Percentiles rank a stretch among this genome's conserved stretches.
Conservation (phyloP, 139 green algal species). For the Auxenochlorella pyrenoidosa region DNA sequence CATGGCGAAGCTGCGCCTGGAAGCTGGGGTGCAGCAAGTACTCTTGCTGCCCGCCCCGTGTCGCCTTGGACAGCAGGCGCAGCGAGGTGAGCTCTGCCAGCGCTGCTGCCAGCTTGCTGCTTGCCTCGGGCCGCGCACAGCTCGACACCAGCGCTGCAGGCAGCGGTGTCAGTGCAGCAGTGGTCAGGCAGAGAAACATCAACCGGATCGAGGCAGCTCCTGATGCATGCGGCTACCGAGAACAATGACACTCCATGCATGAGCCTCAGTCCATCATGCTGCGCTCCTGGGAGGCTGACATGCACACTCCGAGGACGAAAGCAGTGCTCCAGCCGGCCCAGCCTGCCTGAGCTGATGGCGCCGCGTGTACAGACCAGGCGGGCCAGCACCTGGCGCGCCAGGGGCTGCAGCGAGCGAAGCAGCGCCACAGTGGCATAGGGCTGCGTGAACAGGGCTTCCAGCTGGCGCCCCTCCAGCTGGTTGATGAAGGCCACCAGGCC, state of each 20-base stretch:
- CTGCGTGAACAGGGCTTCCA: conserved; percentile 25
- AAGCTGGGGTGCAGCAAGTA: conserved; percentile 54
- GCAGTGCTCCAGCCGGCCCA: no score
- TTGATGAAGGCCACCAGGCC: conserved; percentile 20
- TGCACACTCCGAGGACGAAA: no score
- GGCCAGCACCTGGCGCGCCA: conserved; percentile 78
- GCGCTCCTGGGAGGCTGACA: no score
- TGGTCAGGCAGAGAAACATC: no score
- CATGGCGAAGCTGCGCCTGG: conserved; percentile 49
- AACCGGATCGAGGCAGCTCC: no score
- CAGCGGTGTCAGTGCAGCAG: not conserved
- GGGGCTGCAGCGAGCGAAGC: conserved; percentile 71
- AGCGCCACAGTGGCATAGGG: conserved; percentile 60
- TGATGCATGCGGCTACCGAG: no score
- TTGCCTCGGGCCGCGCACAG: conserved; percentile 7
- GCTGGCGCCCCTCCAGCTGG: not conserved
- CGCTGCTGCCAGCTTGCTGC: conserved; percentile 48
- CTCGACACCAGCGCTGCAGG: conserved; percentile 43
- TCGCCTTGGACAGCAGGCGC: conserved; percentile 31
- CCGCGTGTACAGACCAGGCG: conserved; percentile 46
- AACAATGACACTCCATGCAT: no score
- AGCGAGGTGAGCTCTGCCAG: conserved; percentile 42
- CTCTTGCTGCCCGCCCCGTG: not conserved
- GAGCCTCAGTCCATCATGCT: no score
- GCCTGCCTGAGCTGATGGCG: conserved; percentile 4